Evolutionary conservation across 78 protist species (phyloP).

Genomic region (Dictyostelium firmibasis): DNA sequence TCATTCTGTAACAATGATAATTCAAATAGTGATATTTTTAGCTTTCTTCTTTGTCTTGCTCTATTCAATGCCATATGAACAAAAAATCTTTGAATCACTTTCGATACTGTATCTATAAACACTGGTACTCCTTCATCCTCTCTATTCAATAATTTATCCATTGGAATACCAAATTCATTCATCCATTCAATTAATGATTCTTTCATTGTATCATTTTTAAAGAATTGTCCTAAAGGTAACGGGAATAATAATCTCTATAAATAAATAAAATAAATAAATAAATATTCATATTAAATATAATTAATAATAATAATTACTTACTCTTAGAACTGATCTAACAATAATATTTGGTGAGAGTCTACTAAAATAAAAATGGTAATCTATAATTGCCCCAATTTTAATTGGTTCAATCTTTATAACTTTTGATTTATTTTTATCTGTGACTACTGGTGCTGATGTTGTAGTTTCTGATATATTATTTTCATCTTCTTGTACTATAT

Average conservation of each 20-base stretch:
- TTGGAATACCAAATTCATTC: constrained; percentile 57
- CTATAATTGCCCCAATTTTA: background rate
- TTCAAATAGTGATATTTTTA: constrained; percentile 6
- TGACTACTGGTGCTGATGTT: background rate
- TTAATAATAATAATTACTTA: background rate
- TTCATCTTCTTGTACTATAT: background rate
- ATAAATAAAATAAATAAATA: background rate
- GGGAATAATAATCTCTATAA: constrained; percentile 51
- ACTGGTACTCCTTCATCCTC: background rate
- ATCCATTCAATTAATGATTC: constrained; percentile 51
- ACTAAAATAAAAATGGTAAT: constrained; percentile 59
- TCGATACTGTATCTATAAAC: constrained; percentile 18
- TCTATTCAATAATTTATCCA: background rate
- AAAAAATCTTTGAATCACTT: constrained; percentile 13
- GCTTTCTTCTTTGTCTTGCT: constrained; percentile 62
- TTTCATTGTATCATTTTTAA: background rate
- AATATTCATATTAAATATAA: background rate
- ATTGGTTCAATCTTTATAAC: background rate
- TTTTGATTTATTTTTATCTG: background rate
- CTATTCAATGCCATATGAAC: constrained; percentile 32
- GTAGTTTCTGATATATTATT: background rate
- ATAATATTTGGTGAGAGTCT: constrained; percentile 40
- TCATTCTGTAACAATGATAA: constrained; percentile 41
- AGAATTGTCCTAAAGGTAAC: constrained; percentile 10
- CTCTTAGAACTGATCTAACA: constrained; percentile 37